Conservation (phyloP, 192 early-diverging fungal species). For the Entomortierella lignicola region DNA sequence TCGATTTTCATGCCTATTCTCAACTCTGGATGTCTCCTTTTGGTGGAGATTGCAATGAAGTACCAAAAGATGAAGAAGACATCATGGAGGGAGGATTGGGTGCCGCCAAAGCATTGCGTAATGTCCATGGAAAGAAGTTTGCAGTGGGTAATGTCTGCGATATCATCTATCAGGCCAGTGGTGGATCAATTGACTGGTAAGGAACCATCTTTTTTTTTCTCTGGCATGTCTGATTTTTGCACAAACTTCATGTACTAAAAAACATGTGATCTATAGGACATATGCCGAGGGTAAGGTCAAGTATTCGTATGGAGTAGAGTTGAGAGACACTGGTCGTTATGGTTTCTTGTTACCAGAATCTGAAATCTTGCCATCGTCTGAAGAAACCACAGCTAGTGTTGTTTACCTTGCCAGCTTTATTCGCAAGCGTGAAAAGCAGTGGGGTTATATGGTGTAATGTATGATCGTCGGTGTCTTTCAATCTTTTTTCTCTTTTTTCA, state of each 20-base stretch:
- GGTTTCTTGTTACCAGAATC: constrained; percentile 61
- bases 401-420: constrained; percentile 51
- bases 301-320: constrained; percentile 60
- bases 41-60: constrained; percentile 46
- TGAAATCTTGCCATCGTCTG: constrained; percentile 56
- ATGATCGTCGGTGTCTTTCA: no score
- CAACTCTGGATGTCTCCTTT: constrained; percentile 67
- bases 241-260: neutral
- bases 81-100: constrained; percentile 50
- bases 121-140: constrained; percentile 53
- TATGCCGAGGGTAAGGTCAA: constrained; percentile 56
- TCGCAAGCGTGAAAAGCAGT: constrained; percentile 46
- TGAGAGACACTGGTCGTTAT: constrained; percentile 56
- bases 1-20: constrained; percentile 61
- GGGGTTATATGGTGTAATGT: constrained; percentile 29
- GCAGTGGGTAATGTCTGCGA: constrained; percentile 55
- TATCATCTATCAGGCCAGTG: constrained; percentile 53
- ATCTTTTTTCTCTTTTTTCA: no score
- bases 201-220: no score
- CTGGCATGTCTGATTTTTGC: no score
- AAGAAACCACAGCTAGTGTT: constrained; percentile 58
- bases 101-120: constrained; percentile 47
- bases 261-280: constrained; percentile 29
- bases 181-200: constrained; percentile 53
- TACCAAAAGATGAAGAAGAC: constrained; percentile 52